Evolutionary conservation across 1,284 basidiomycete genomes (phyloP).

Genomic region (Ceratorhiza oryzae-sativae): DNA sequence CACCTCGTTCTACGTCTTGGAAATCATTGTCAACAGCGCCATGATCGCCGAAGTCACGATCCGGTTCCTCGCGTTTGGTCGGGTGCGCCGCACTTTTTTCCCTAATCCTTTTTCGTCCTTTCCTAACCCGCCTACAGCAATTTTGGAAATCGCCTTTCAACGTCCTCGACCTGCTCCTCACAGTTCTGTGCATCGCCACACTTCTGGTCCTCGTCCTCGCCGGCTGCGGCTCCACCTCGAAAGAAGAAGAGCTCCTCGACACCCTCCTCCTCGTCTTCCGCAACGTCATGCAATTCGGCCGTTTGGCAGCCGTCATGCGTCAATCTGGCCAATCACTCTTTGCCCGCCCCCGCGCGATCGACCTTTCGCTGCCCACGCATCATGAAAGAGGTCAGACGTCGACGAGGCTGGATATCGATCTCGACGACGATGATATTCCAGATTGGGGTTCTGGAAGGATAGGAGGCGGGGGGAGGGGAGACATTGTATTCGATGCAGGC

Average conservation of each 20-base stretch:
- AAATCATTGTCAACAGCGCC: slow-evolving; percentile 86
- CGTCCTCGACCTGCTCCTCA: slow-evolving; percentile 83
- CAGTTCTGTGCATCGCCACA: slow-evolving; percentile 85
- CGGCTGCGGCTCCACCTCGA: slow-evolving; percentile 75
- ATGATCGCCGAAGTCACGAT: slow-evolving; percentile 94
- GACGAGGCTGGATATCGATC: slow-evolving; percentile 72
- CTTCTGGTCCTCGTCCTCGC: slow-evolving; percentile 84
- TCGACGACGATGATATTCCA: slow-evolving; percentile 67
- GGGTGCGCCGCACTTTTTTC: slow-evolving; percentile 61
- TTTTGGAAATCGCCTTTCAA: slow-evolving; percentile 95
- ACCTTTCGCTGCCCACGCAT: slow-evolving; percentile 70
- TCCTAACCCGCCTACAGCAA: slow-evolving; percentile 65
- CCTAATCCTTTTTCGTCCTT: slow-evolving; percentile 8
- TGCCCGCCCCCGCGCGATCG: slow-evolving; percentile 89
- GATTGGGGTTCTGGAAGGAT: slow-evolving; percentile 22
- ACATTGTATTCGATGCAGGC: slow-evolving; percentile 44
- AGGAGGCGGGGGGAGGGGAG: neutral
- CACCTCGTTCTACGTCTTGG: slow-evolving; percentile 85
- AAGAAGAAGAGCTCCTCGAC: slow-evolving; percentile 91
- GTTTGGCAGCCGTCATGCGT: slow-evolving; percentile 87
- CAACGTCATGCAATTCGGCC: slow-evolving; percentile 89
- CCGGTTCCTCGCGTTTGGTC: slow-evolving; percentile 87
- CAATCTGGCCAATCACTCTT: slow-evolving; percentile 95
- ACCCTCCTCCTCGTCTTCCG: slow-evolving; percentile 87
- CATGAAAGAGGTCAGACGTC: slow-evolving; percentile 64